A percentile compares a stretch with the other conserved stretches of the same genome.
Conservation (phyloP, 2,329 filamentous ascomycete genomes). For the Fusarium falciforme region DNA sequence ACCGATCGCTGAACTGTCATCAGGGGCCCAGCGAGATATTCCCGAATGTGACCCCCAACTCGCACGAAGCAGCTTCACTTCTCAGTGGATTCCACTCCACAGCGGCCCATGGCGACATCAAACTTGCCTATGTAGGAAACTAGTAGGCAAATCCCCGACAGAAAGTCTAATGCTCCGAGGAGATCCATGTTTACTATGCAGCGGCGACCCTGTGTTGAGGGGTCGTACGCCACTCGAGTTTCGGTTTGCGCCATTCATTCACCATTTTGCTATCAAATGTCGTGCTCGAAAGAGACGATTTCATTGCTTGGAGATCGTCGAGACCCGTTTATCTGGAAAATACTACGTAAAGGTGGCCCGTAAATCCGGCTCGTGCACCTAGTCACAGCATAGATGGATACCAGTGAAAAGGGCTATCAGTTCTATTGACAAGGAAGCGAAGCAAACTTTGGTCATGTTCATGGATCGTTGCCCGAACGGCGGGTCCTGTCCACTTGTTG, state of each 20-base stretch:
- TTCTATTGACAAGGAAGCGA: not conserved
- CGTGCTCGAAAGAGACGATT: not conserved
- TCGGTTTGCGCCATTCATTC: constrained; percentile 6
- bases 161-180: not conserved
- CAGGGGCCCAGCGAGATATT: not conserved
- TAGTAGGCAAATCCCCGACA: not conserved
- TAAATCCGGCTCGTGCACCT: not conserved
- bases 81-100: not conserved
- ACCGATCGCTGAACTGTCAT: not conserved
- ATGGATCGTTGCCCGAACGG: not conserved
- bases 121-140: not conserved
- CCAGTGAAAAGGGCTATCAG: not conserved
- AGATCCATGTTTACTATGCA: not conserved
- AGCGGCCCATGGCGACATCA: not conserved
- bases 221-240: not conserved
- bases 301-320: not conserved
- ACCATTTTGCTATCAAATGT: constrained; percentile 4
- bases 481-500: not conserved
- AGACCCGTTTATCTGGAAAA: not conserved
- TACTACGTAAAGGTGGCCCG: not conserved
- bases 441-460: not conserved
- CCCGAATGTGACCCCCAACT: not conserved
- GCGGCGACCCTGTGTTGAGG: not conserved
- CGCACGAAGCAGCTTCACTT: not conserved
- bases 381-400: not conserved